Evolutionary conservation across 179 eudicot genomes (phyloP).

Genomic region (Pouteria campechiana): DNA sequence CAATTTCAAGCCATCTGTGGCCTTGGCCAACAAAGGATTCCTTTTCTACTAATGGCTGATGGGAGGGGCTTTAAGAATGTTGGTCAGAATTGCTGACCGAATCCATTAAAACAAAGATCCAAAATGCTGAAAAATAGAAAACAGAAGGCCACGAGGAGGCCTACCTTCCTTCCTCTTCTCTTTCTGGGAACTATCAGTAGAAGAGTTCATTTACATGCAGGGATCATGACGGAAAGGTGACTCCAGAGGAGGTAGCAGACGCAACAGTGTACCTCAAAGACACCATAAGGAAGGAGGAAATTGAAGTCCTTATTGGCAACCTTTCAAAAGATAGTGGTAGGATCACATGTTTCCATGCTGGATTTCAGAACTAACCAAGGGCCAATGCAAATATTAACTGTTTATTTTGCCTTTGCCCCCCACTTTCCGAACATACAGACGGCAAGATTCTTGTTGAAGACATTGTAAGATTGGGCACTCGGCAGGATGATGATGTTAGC

Average conservation of each 20-base stretch:
- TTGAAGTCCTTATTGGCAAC: conserved; percentile 82
- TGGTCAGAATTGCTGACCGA: too few species aligned
- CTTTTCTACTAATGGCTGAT: too few species aligned
- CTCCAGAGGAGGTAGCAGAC: conserved; percentile 90
- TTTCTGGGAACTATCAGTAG: too few species aligned
- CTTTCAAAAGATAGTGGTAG: conserved; percentile 91
- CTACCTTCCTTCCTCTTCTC: too few species aligned
- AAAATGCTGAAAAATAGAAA: too few species aligned
- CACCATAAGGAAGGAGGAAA: conserved; percentile 79
- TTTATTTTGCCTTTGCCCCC: background rate
- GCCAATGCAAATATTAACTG: background rate
- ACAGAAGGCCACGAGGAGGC: too few species aligned
- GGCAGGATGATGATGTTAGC: conserved; percentile 28
- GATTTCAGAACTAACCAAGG: background rate
- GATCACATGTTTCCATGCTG: background rate
- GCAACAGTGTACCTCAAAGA: conserved; percentile 86
- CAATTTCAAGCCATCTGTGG: too few species aligned
- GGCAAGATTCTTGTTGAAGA: conserved; percentile 93
- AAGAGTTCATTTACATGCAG: conserved; percentile 31
- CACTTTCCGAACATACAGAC: conserved; percentile 32
- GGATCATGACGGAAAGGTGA: conserved; percentile 96
- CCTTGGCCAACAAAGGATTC: too few species aligned
- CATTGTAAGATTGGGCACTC: conserved; percentile 72
- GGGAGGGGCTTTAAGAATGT: too few species aligned
- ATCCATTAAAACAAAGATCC: too few species aligned